Base-by-base conservation (phyloP, 345 rosid genomes). In the Hibiscus mutabilis region DNA sequence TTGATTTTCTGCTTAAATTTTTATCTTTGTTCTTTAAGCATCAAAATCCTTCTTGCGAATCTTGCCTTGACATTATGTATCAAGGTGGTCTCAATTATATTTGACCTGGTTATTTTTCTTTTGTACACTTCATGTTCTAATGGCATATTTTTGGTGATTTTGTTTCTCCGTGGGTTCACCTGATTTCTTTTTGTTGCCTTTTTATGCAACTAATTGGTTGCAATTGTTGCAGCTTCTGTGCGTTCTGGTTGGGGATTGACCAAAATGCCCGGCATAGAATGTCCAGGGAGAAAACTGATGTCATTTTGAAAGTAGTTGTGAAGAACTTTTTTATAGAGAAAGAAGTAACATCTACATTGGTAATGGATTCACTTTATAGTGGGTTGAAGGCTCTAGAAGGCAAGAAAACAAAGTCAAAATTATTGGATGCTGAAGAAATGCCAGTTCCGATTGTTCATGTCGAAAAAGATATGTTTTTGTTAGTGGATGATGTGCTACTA, bases 351-450 rank as follows among this genome's bases (percentile, higher is more conserved):
- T 92, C 99, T 71, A 95, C 99, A 60, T 86, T 95, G 91, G 93
- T 95, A 58, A 92, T 95, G 99, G 99, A 95, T 87, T 90, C 96
- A 85, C 86, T 95, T 82, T 88, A 95, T 79, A 95, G 97, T 77
- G 99, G 99, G 61, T 79, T 88, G 81, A 95, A 89, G 86, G 93
- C 99, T 78, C 95, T 95, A 63, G 93, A 95, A 85, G 87, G 92
- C 84, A 84, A 78, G 84, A 89, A 86, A 75, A 88, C 79, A 58
- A 88, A 81, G 76, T 63, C 35, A 56, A 87, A 82, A 79, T 71
- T 79, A 69, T 79, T 68, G 44, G 96, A 85, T 77, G 58, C 77
- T 25, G 96, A 83, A 75, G 97, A 91, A 80, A 81, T 79, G 63
- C 90, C 87, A 73, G 86, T 88, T 82, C 97, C 97, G 27, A 86